Base-by-base conservation (phyloP, 208 protist species). In the Herpetomonas tarakana region DNA sequence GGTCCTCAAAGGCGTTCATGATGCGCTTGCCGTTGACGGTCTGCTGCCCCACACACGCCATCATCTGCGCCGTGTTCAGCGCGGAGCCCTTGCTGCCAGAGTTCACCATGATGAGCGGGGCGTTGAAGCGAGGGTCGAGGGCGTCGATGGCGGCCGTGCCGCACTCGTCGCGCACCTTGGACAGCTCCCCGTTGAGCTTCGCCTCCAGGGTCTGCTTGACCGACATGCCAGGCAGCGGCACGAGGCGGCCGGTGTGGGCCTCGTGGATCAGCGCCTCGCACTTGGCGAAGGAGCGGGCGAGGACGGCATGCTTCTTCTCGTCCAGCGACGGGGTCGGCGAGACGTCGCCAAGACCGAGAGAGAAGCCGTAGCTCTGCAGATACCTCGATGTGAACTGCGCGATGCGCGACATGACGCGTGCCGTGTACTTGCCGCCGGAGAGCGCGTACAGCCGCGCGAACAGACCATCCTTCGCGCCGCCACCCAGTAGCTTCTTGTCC, bases 31-130 rank as follows among this genome's bases (percentile, higher is more conserved):
- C 98, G 70, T 68, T 92, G 24, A 99, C 93, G 29, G 92, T 99
- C 78, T 99, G 99, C 86, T 99, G 98, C 16, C 99, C 98, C 3
- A 99, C 98, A 69, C 94, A 98, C 7, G 96, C 94, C 81, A 99
- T 96, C 98, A 99, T 99, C 88, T 99, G 99, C 24, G 94, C 94
- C 66, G 99, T 99, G 79, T 99, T 99, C 56, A 99, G 94, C n/a
- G 90, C 94, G 38, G 96, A 99, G 55, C 98, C 98, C 59, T 98
- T 97, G 55, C 91, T 94, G 24, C 90, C 93, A 28, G 96, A 99
- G 3, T 99, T 78, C 35, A 99, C 92, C 99, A 99, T 99, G 68
- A 99, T 98, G 4, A 99, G 78, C 6, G 98, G 98, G 0, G 94
- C 81, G 81, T 99, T 99, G n/a, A 72, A 82, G 41, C 71, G 67